Evolutionary conservation across 1,284 basidiomycete genomes (phyloP).

Genomic region (Grifola frondosa): DNA sequence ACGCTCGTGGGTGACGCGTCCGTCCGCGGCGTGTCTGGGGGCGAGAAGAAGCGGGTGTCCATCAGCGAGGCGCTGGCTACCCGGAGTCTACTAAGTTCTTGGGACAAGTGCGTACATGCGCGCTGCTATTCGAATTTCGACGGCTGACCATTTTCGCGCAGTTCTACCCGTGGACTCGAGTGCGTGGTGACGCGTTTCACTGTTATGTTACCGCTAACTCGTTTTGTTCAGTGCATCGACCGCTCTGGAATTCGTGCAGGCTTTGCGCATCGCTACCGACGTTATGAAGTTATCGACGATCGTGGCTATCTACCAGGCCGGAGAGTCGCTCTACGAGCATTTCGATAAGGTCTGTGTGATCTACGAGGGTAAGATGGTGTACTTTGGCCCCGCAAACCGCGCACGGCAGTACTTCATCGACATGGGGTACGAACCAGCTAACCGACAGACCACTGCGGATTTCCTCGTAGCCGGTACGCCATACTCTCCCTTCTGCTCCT

Average conservation of each 20-base stretch:
- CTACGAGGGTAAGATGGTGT: slow-evolving; percentile 63
- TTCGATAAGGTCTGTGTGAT: slow-evolving; percentile 69
- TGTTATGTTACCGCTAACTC: slow-evolving; percentile 3
- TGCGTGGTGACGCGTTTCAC: slow-evolving; percentile 9
- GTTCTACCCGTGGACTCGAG: slow-evolving; percentile 51
- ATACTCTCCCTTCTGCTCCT: not conserved
- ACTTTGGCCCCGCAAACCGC: slow-evolving; percentile 52
- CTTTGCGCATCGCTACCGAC: slow-evolving; percentile 56
- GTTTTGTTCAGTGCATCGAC: slow-evolving; percentile 49
- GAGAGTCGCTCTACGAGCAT: slow-evolving; percentile 44
- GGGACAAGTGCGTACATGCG: slow-evolving; percentile 69
- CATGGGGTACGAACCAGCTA: slow-evolving; percentile 57
- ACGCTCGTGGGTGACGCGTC: slow-evolving; percentile 74
- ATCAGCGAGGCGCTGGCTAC: slow-evolving; percentile 70
- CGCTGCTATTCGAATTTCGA: not conserved
- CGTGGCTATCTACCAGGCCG: slow-evolving; percentile 64
- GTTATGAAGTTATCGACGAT: slow-evolving; percentile 49
- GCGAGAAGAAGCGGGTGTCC: slow-evolving; percentile 80
- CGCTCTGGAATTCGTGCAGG: slow-evolving; percentile 57
- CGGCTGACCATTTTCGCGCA: slow-evolving; percentile 17
- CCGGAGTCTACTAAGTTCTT: slow-evolving; percentile 57
- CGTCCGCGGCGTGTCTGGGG: slow-evolving; percentile 78
- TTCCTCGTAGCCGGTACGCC: slow-evolving; percentile 48
- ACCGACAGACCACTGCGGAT: slow-evolving; percentile 59
- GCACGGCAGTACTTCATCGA: slow-evolving; percentile 62